Base-by-base conservation (phyloP, 2,329 filamentous ascomycete genomes). In the Calonectria pseudoturangicola region DNA sequence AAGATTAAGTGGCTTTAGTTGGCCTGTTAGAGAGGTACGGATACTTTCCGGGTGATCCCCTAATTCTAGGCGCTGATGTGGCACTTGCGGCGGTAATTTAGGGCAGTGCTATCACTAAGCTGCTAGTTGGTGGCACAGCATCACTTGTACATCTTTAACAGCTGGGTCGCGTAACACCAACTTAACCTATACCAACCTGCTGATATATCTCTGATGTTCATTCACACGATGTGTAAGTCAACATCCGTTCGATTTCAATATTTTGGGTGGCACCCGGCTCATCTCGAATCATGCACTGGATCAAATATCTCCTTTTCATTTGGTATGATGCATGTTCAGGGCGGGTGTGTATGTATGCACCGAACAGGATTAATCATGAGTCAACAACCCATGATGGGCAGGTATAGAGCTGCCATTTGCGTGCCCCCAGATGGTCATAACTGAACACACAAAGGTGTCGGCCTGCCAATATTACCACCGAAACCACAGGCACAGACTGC, bases 11-110 rank as follows among this genome's bases (percentile, higher is more conserved):
- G 30, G 6, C 33, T 25, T 18, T 1, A 15, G 21, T 13, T 15
- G 16, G 6, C 6, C 41, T 30, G 66, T 63, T 68, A 68, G 66
- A 51, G 45, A 5, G 25, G 56, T 68, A 68, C 66, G 39, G 3
- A 18, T 39, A 1, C 8, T 25, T 18, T 16, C 28, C 27, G 25
- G 12, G 16, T 36, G 16, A n/a, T 15, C 47, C 21, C 47, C 33
- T 27, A 51, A 51, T 21, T 67, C 25, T 39, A 47, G 58, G 58
- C 5, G 41, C 2, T 2, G 6, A 2, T 3, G 3, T 7, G 16
- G 16, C 10, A 1, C 13, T 63, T 47, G n/a, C 9, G 25, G 58
- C 33, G 41, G 58, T 36, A 9, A 3, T 10, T 63, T 63, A 21
- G 41, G 54, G 41, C 58, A 47, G 21, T 21, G 12, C 2, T 6